These are phyloP conservation scores for Magnusiomyces fungicola DNA, from an alignment of 1,139 yeast species.

Conservation along the genomic window DNA sequence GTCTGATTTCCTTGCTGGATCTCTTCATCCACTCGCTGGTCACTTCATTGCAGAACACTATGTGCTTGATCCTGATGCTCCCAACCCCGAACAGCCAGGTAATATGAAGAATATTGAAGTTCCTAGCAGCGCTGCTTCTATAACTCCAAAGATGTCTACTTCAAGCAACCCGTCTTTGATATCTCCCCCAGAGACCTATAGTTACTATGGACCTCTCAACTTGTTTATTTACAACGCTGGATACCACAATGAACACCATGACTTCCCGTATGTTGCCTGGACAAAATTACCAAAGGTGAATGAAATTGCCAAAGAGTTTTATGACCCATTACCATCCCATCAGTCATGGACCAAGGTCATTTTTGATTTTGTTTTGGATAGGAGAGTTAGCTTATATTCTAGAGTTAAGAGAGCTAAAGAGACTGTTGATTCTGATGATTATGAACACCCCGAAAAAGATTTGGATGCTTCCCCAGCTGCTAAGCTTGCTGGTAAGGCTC, in stretches of 20 bases:
- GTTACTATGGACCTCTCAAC: conserved; percentile 79
- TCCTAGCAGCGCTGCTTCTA: neutral
- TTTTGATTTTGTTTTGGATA: conserved; percentile 61
- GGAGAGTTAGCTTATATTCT: conserved; percentile 65
- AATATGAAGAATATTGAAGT: conserved; percentile 5
- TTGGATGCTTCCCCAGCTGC: neutral
- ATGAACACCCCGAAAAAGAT: conserved; percentile 14
- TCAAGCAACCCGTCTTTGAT: conserved; percentile 9
- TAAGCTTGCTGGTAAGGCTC: neutral
- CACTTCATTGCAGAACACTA: conserved; percentile 94
- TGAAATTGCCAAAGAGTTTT: conserved; percentile 68
- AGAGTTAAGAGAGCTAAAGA: conserved; percentile 55
- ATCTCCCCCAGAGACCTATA: conserved; percentile 69
- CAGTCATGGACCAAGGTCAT: conserved; percentile 74
- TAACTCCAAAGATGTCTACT: conserved; percentile 20
- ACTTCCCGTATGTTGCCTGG: conserved; percentile 93
- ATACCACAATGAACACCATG: conserved; percentile 91
- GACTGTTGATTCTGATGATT: conserved; percentile 16
- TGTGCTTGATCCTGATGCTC: conserved; percentile 46
- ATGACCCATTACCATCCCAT: conserved; percentile 72
- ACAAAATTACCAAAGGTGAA: conserved; percentile 62
- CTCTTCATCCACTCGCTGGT: conserved; percentile 90
- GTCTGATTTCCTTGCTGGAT: conserved; percentile 83
- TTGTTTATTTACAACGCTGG: conserved; percentile 86
- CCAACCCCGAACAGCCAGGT: conserved; percentile 19